Conservation (phyloP, 768 basidiomycete genomes). For the Pilatotrama ljubarskyi region DNA sequence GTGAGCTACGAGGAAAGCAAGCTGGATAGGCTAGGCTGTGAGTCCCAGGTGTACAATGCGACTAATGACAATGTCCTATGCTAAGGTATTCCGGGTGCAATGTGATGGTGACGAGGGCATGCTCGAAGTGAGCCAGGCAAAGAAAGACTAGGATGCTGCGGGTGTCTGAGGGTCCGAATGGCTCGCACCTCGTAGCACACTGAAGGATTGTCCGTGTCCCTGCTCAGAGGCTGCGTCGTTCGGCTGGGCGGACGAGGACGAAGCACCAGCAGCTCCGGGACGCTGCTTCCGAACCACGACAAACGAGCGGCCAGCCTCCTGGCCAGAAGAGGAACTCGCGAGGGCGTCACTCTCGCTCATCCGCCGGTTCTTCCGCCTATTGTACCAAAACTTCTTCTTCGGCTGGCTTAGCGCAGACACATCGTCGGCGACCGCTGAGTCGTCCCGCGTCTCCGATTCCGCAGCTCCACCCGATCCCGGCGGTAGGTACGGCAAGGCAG, state of each 20-base stretch:
- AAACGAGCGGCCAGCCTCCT: conserved; percentile 34
- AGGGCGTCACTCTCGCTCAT: conserved; percentile 54
- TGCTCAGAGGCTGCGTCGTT: conserved; percentile 14
- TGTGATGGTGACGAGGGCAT: neutral
- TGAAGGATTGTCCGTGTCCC: conserved; percentile 26
- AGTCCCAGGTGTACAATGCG: conserved; percentile 19
- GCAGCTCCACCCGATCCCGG: neutral
- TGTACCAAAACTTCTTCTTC: conserved; percentile 74
- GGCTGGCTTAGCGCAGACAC: conserved; percentile 38
- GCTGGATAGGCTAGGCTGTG: conserved; percentile 18
- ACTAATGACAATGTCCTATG: conserved; percentile 15
- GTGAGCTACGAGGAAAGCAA: conserved; percentile 5
- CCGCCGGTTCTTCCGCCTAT: conserved; percentile 56
- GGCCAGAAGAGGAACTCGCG: conserved; percentile 9
- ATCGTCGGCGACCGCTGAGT: conserved; percentile 35
- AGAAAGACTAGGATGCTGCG: conserved; percentile 3
- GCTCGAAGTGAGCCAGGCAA: neutral
- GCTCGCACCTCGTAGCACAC: conserved; percentile 30
- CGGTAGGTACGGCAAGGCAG: conserved; percentile 12
- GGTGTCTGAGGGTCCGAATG: conserved; percentile 24
- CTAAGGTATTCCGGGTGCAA: conserved; percentile 1
- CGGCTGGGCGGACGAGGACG: conserved; percentile 6
- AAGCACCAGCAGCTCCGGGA: conserved; percentile 18
- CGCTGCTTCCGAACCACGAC: conserved; percentile 34
- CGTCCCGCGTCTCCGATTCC: neutral